Conservation (phyloP, 2,329 filamentous ascomycete genomes). For the Colletotrichum tabaci region DNA sequence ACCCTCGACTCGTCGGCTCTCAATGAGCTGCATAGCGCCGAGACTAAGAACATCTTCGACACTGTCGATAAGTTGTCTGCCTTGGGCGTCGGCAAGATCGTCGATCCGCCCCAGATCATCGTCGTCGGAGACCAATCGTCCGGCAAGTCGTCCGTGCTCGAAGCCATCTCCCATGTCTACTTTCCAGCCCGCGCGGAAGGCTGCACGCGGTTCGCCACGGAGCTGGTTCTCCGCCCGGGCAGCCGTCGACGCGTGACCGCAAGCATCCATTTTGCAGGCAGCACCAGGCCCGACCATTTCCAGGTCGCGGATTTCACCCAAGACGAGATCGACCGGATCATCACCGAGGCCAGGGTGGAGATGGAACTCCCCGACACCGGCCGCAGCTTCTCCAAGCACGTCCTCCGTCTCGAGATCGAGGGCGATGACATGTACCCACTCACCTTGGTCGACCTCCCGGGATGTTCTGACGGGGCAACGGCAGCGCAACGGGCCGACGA, state of each 20-base stretch:
- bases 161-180: conserved; percentile 73
- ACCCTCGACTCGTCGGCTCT: conserved; percentile 52
- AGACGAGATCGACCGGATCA: conserved; percentile 61
- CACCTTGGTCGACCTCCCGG: conserved; percentile 70
- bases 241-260: conserved; percentile 55
- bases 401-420: conserved; percentile 62
- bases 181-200: conserved; percentile 70
- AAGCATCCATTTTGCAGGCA: conserved; percentile 56
- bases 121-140: conserved; percentile 73
- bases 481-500: conserved; percentile 51
- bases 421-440: conserved; percentile 61
- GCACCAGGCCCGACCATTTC: conserved; percentile 44
- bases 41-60: conserved; percentile 65
- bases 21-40: conserved; percentile 57
- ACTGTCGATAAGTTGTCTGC: conserved; percentile 66
- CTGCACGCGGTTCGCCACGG: conserved; percentile 74
- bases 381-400: conserved; percentile 60
- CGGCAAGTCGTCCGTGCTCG: conserved; percentile 76
- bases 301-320: conserved; percentile 49
- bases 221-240: conserved; percentile 67
- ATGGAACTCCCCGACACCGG: conserved; percentile 60
- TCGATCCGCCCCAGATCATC: conserved; percentile 68
- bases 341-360: conserved; percentile 63
- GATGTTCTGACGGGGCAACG: conserved; percentile 55
- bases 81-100: conserved; percentile 62